Evolutionary conservation across 1,284 basidiomycete species (phyloP), one percentile per base, ranked within the genome.

Genomic region (Coniferiporia sulphurascens): DNA sequence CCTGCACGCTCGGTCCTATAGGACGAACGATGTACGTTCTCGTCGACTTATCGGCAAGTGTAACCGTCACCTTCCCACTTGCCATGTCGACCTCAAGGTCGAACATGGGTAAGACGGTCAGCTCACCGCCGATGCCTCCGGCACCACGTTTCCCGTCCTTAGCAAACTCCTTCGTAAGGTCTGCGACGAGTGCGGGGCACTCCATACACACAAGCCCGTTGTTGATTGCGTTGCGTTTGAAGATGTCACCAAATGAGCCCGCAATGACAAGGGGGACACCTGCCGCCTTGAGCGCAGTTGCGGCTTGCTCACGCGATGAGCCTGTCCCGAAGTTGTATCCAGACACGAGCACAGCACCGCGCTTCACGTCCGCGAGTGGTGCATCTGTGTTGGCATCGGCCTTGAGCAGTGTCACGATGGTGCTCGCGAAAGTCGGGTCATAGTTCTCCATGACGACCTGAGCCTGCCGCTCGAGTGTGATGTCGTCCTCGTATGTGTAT

Each of bases 371-470:
- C 44, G 71, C 66, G 50, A 59, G 61, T 0, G 67, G 44, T 22
- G 56, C 22, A 12, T 59, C 13, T 27, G 66, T 38, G 0, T 61
- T 35, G 2, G 69, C 62, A 1, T 67, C 52, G 36, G 61, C 49
- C 63, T 74, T 61, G 57, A 75, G 74, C 22, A 95, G 77, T 2
- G 81, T 75, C 0, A 86, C 82, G 54, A 95, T 87, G 50, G 86
- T 84, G 1, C 75, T 61, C 12, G 96, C 93, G 70, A 99, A 99
- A 0, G 78, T 72, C 0, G 93, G 87, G 69, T 99, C 96, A 74
- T 99, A 99, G 78, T 99, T 99, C 78, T 99, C 96, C 91, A 94
- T 93, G 36, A 98, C 96, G n/a, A 99, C 91, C 69, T 97, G 85
- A 1, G 95, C 95, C 73, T 99, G 96, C 34, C 88, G 85, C 64